Base-by-base conservation (phyloP, 2,329 filamentous ascomycete species). In the Aureobasidium uvarum region DNA sequence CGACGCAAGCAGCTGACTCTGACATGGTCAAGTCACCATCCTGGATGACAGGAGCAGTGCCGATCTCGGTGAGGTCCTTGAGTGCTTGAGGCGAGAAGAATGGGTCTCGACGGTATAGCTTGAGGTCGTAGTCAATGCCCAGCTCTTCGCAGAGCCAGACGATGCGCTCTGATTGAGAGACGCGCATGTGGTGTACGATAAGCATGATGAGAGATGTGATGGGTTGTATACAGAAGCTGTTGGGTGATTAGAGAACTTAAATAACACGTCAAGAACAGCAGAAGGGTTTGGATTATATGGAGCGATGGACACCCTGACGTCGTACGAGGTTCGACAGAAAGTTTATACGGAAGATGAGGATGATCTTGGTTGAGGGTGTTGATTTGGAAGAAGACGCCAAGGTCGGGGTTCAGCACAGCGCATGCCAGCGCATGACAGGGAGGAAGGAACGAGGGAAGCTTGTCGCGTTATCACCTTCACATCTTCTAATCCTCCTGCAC, bases 61-160 rank as follows among this genome's bases (percentile, higher is more conserved):
- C 84, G 39, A 82, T 74, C 0, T 81, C 82, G 51, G 74, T 72
- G 36, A 77, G 67, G 36, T 70, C 69, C 58, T 73, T 70, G 66
- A 73, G 69, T 11, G 72, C 71, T n/a, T 72, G 69, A 0, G 70
- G 69, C n/a, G 69, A 67, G 70, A 75, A 69, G 4, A 74, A 50
- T 69, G 85, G 81, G 8, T 71, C 71, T 50, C 83, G 81, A 59
- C 77, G 67, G 76, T 85, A 79, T 46, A 76, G 74, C 65, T 77
- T 76, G 13, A 85, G 74, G 1, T 77, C 71, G 72, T 89, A 89
- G 2, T 77, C 72, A 60, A 89, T 74, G 55, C 75, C 74, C 20
- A 89, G 82, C 73, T 89, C 87, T 73, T 89, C 86, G 72, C 85
- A 85, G 52, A 89, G 81, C 81, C 84, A 89, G 71, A 83, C 76